Conservation (phyloP, 2,329 filamentous ascomycete genomes). For the Aureobasidium namibiae region DNA sequence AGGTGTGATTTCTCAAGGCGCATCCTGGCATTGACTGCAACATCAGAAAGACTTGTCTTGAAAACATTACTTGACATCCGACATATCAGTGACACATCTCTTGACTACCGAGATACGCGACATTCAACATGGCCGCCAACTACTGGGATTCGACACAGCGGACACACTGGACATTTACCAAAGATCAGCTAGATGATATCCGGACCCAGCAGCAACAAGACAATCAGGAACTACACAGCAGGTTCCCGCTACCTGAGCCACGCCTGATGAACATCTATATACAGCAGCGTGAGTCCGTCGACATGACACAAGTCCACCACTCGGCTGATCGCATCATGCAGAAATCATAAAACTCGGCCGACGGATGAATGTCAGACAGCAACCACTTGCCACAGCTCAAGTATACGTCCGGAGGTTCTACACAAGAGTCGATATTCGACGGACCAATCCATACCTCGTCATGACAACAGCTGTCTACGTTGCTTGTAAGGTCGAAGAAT, state of each 20-base stretch:
- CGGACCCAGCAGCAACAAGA: conserved; percentile 52
- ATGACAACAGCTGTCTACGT: conserved; percentile 91
- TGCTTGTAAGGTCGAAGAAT: conserved; percentile 97
- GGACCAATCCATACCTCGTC: conserved; percentile 87
- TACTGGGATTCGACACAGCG: conserved; percentile 95
- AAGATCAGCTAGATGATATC: conserved; percentile 66
- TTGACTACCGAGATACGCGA: background rate
- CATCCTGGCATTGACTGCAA: background rate
- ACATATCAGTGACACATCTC: background rate
- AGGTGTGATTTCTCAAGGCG: background rate
- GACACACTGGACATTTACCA: conserved; percentile 82
- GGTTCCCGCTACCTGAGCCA: conserved; percentile 73
- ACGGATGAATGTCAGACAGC: conserved; percentile 76
- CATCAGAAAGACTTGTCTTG: background rate
- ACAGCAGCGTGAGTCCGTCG: conserved; percentile 61
- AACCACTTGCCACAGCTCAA: conserved; percentile 88
- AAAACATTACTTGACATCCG: background rate
- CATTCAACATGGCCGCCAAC: conserved; percentile 69
- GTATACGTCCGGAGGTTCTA: conserved; percentile 95
- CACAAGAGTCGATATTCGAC: conserved; percentile 78
- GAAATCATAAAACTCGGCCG: conserved; percentile 78
- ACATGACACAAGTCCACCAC: background rate
- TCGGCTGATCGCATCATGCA: conserved; percentile 26
- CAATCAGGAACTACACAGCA: conserved; percentile 56
- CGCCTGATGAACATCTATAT: conserved; percentile 86